Conservation (phyloP, 2,329 filamentous ascomycete genomes). For the Diplocarpon mali region DNA sequence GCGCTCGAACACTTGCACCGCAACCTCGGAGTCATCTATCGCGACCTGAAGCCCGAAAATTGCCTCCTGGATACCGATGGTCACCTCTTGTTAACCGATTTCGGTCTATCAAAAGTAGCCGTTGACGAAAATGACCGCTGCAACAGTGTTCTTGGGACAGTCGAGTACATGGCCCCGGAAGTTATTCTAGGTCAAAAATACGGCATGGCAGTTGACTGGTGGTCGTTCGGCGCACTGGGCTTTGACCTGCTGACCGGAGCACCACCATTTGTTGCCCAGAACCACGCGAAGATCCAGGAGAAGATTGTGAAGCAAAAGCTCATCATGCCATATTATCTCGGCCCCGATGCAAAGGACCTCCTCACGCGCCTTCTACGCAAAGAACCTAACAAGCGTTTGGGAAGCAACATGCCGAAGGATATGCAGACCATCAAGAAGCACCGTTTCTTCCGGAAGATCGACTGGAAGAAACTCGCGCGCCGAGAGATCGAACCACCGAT, state of each 20-base stretch:
- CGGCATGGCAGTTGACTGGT: constrained; percentile 95
- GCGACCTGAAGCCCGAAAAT: constrained; percentile 96
- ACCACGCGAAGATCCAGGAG: constrained; percentile 89
- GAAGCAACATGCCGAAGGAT: constrained; percentile 81
- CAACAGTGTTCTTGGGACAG: constrained; percentile 85
- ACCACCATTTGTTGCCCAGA: constrained; percentile 82
- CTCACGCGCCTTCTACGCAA: constrained; percentile 84
- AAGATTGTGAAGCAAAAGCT: constrained; percentile 94
- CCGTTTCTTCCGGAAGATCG: constrained; percentile 92
- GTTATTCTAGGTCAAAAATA: constrained; percentile 82
- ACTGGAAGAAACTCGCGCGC: constrained; percentile 79
- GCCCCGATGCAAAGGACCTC: constrained; percentile 86
- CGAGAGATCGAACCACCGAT: constrained; percentile 84
- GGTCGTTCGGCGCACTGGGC: constrained; percentile 88
- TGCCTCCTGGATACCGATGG: constrained; percentile 86
- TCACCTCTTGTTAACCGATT: constrained; percentile 90
- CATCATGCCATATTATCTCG: constrained; percentile 77
- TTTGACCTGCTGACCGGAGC: constrained; percentile 88
- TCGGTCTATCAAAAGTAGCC: constrained; percentile 90
- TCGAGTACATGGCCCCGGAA: constrained; percentile 99
- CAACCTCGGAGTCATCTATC: constrained; percentile 87
- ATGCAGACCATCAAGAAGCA: constrained; percentile 78
- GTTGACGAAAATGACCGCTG: constrained; percentile 60
- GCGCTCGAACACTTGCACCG: constrained; percentile 89
- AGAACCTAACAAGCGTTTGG: constrained; percentile 82